Conservation (phyloP, 768 basidiomycete genomes). For the Russula vinacea region DNA sequence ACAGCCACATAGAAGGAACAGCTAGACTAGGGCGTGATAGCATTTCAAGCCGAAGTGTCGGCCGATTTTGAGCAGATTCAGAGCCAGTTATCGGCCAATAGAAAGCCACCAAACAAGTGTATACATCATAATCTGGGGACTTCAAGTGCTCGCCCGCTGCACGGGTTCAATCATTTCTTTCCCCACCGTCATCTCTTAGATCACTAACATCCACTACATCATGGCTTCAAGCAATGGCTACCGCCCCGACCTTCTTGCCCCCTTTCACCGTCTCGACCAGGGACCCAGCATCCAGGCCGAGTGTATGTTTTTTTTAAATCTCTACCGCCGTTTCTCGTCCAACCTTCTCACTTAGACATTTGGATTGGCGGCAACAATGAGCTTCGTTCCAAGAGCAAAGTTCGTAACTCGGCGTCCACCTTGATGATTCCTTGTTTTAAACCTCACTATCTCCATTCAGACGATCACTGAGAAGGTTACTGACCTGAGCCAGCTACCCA, state of each 20-base stretch:
- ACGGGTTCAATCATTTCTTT: background rate
- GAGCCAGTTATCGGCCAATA: conserved; percentile 20
- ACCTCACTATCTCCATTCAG: conserved; percentile 40
- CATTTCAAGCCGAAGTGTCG: conserved; percentile 9
- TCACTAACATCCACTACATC: conserved; percentile 1
- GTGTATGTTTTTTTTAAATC: conserved; percentile 49
- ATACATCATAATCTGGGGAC: background rate
- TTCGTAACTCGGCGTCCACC: conserved; percentile 38
- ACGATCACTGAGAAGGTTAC: conserved; percentile 84
- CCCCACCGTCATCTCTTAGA: background rate
- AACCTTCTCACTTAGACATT: conserved; percentile 60
- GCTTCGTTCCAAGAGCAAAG: conserved; percentile 95
- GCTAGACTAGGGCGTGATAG: background rate
- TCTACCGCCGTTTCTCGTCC: conserved; percentile 20
- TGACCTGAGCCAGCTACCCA: conserved; percentile 85
- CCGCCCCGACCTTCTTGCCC: conserved; percentile 82
- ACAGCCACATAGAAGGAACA: too few relatives aligned
- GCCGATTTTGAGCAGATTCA: background rate
- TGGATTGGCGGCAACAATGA: conserved; percentile 97
- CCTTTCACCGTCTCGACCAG: conserved; percentile 85
- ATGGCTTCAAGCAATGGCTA: conserved; percentile 46
- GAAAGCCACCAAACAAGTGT: background rate
- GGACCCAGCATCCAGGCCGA: conserved; percentile 94
- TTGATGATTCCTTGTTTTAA: conserved; percentile 11
- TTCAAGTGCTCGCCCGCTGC: background rate